phyloP scores from a whole-genome alignment of 129 eudicot species.

The Artemisia tridentata region DNA sequence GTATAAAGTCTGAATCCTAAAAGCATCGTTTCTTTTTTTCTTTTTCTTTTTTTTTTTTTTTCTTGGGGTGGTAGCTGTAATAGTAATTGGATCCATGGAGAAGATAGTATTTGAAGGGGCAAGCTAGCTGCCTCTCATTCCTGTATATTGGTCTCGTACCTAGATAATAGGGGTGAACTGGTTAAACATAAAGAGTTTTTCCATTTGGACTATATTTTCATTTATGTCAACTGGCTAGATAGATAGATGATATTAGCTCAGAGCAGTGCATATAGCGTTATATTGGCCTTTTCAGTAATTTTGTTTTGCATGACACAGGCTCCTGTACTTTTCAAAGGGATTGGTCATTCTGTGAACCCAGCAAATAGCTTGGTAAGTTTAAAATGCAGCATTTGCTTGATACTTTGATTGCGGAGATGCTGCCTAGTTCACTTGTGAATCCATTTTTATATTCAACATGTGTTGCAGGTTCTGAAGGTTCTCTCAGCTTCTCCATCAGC shows the following conservation, averaged over 20 bases:
- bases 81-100: not conserved
- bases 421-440: slow-evolving; percentile 3
- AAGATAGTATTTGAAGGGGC: slow-evolving; percentile 2
- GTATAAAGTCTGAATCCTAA: not conserved
- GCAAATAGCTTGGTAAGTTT: slow-evolving; percentile 66
- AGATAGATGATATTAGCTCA: not conserved
- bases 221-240: not conserved
- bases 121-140: not conserved
- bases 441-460: not conserved
- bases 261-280: not conserved
- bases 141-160: not conserved
- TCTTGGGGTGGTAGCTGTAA: not conserved
- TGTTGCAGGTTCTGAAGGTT: slow-evolving; percentile 70
- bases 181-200: not conserved
- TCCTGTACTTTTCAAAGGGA: slow-evolving; percentile 79
- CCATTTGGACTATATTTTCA: not conserved
- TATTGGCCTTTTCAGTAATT: slow-evolving; percentile 5
- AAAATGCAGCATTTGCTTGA: slow-evolving; percentile 15
- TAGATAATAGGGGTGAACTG: no score
- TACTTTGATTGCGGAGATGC: slow-evolving; percentile 25
- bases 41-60: not conserved
- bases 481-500: slow-evolving; percentile 90
- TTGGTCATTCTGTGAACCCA: slow-evolving; percentile 70
- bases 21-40: not conserved
- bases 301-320: slow-evolving; percentile 49